Percentiles rank a stretch among this genome's conserved stretches.
phyloP scores from a whole-genome alignment of 2,329 filamentous ascomycete genomes.

The Beauveria brongniartii region DNA sequence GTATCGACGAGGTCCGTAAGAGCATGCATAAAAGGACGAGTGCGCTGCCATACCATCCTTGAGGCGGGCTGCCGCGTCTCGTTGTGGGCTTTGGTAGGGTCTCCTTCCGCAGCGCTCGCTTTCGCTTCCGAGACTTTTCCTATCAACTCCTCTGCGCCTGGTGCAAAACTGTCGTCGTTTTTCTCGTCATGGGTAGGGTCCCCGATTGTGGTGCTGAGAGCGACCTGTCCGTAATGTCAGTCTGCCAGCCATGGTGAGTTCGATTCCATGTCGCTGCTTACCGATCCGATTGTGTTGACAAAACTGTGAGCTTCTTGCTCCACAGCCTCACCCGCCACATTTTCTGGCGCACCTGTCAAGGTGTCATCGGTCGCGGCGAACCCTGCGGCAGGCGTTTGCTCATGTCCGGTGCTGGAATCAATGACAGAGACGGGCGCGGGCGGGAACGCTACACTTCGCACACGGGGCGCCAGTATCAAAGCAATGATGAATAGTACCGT shows the following conservation, averaged over 20 bases:
- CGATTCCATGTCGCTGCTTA: not conserved
- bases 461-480: slow-evolving; percentile 55
- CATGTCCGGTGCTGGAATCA: slow-evolving; percentile 54
- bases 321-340: slow-evolving; percentile 68
- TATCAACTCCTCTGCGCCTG: slow-evolving; percentile 16
- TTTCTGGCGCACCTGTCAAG: slow-evolving; percentile 69
- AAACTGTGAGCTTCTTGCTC: slow-evolving; percentile 74
- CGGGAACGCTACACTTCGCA: slow-evolving; percentile 57
- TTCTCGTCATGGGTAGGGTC: slow-evolving; percentile 55
- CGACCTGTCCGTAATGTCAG: slow-evolving; percentile 37
- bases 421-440: slow-evolving; percentile 67
- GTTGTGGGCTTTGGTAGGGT: slow-evolving; percentile 47
- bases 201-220: slow-evolving; percentile 62
- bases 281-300: slow-evolving; percentile 50
- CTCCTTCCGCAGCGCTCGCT: slow-evolving; percentile 22
- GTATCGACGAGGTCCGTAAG: slow-evolving; percentile 40
- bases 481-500: slow-evolving; percentile 48
- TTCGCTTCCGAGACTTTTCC: slow-evolving; percentile 23
- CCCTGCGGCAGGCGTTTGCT: slow-evolving; percentile 67
- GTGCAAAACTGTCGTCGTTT: not conserved
- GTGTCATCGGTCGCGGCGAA: slow-evolving; percentile 65
- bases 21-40: slow-evolving; percentile 60
- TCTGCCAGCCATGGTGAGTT: no score
- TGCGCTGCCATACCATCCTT: slow-evolving; percentile 67
- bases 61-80: slow-evolving; percentile 73